Evolutionary conservation across 805 yeast genomes (phyloP).

Genomic region (Naumovozyma baii): DNA sequence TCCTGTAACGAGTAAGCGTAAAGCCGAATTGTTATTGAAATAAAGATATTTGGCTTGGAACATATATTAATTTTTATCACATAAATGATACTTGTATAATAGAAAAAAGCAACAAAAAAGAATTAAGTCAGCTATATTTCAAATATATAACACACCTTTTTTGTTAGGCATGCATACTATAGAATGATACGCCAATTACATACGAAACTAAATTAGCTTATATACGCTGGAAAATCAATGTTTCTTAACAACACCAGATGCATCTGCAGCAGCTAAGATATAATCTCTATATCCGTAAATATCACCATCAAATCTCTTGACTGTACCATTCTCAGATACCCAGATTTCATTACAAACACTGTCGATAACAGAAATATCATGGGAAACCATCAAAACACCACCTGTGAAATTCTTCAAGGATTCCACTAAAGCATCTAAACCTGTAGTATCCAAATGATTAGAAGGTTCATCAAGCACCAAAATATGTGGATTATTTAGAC

Average conservation of each 20-base stretch:
- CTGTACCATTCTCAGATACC: constrained; percentile 85
- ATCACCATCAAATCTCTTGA: constrained; percentile 65
- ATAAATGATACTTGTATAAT: not conserved
- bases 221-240: constrained; percentile 38
- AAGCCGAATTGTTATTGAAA: constrained; percentile 62
- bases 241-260: constrained; percentile 81
- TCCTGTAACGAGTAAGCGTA: constrained; percentile 84
- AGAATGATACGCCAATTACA: not conserved
- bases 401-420: constrained; percentile 85
- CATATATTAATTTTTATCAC: not conserved
- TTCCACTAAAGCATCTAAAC: constrained; percentile 88
- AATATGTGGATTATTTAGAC: constrained; percentile 83
- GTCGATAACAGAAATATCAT: constrained; percentile 87
- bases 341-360: constrained; percentile 88
- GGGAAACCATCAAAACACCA: constrained; percentile 95
- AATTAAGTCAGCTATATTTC: too few species aligned
- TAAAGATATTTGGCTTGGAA: constrained; percentile 15
- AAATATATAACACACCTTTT: too few species aligned
- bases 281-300: constrained; percentile 86
- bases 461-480: constrained; percentile 95
- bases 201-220: not conserved
- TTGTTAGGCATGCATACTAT: not conserved
- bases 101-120: not conserved
- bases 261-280: constrained; percentile 67
- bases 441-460: constrained; percentile 95